A percentile compares a stretch with the other conserved stretches of the same genome.
Evolutionary conservation across 2,329 filamentous ascomycete genomes (phyloP).

Genomic region (Catunica adiposa): DNA sequence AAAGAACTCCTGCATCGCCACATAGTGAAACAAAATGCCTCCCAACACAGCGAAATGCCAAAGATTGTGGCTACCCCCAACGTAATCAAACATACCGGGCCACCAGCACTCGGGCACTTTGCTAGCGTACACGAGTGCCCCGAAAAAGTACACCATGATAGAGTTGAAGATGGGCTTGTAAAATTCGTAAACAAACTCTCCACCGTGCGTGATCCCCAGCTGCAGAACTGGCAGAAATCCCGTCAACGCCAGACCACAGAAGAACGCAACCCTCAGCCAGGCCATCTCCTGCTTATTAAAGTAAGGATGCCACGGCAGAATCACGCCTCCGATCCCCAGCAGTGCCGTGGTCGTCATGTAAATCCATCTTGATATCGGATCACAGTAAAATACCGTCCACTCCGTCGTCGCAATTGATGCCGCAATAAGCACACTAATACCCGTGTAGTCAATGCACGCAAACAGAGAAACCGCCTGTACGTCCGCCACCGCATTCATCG

Average conservation of each 20-base stretch:
- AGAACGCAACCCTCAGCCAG: slow-evolving; percentile 85
- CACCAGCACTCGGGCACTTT: slow-evolving; percentile 87
- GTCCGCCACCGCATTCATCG: slow-evolving; percentile 92
- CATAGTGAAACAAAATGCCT: slow-evolving; percentile 94
- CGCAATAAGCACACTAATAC: slow-evolving; percentile 85
- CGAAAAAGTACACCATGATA: slow-evolving; percentile 67
- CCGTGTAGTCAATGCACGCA: slow-evolving; percentile 95
- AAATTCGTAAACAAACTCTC: slow-evolving; percentile 71
- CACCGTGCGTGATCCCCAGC: slow-evolving; percentile 59
- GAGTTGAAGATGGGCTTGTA: slow-evolving; percentile 79
- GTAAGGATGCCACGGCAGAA: slow-evolving; percentile 86
- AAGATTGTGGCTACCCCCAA: slow-evolving; percentile 89
- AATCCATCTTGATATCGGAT: slow-evolving; percentile 66
- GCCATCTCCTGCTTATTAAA: slow-evolving; percentile 91
- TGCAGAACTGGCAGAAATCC: slow-evolving; percentile 82
- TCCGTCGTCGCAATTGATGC: slow-evolving; percentile 96
- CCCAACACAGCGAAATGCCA: slow-evolving; percentile 93
- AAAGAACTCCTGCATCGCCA: slow-evolving; percentile 92
- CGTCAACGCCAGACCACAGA: slow-evolving; percentile 69
- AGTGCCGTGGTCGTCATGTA: slow-evolving; percentile 72
- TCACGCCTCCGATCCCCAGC: slow-evolving; percentile 72
- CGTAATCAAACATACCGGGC: slow-evolving; percentile 86
- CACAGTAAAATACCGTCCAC: slow-evolving; percentile 97
- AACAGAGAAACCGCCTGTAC: slow-evolving; percentile 83
- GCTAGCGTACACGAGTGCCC: slow-evolving; percentile 75